phyloP scores from a whole-genome alignment of 768 basidiomycete species.

The Thelephora aurantiotincta region DNA sequence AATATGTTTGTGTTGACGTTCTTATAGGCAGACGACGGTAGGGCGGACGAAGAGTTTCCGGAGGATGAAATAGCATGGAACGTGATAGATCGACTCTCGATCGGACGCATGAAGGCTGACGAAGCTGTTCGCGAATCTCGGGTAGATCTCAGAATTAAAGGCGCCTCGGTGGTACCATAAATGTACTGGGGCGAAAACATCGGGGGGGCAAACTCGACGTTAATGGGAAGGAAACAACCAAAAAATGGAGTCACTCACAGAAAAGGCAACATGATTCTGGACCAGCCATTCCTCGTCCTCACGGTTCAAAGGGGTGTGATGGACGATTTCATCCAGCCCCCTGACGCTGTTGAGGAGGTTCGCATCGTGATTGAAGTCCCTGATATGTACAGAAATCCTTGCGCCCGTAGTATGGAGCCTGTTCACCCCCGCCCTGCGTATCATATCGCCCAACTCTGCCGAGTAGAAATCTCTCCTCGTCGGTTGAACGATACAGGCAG shows the following conservation, averaged over 20 bases:
- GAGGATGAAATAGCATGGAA: constrained; percentile 33
- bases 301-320: constrained; percentile 38
- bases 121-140: constrained; percentile 21
- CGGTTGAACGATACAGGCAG: constrained; percentile 53
- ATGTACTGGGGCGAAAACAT: constrained; percentile 32
- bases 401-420: constrained; percentile 56
- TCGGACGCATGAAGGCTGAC: constrained; percentile 9
- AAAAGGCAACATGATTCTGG: constrained; percentile 41
- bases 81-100: constrained; percentile 13
- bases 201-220: constrained; percentile 3
- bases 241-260: constrained; percentile 22
- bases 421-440: constrained; percentile 44
- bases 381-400: constrained; percentile 48
- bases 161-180: constrained; percentile 68
- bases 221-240: constrained; percentile 9
- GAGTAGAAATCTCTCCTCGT: constrained; percentile 43
- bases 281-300: constrained; percentile 62
- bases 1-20: constrained; percentile 36
- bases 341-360: constrained; percentile 42
- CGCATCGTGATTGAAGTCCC: constrained; percentile 37
- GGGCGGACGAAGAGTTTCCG: constrained; percentile 21
- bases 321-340: constrained; percentile 44
- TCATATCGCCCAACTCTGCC: constrained; percentile 57
- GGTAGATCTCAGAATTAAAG: constrained; percentile 41
- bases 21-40: constrained; percentile 28